A percentile compares a stretch with the other conserved stretches of the same genome.
phyloP scores from a whole-genome alignment of 257 asterid species.

The Solanum verrucosum region DNA sequence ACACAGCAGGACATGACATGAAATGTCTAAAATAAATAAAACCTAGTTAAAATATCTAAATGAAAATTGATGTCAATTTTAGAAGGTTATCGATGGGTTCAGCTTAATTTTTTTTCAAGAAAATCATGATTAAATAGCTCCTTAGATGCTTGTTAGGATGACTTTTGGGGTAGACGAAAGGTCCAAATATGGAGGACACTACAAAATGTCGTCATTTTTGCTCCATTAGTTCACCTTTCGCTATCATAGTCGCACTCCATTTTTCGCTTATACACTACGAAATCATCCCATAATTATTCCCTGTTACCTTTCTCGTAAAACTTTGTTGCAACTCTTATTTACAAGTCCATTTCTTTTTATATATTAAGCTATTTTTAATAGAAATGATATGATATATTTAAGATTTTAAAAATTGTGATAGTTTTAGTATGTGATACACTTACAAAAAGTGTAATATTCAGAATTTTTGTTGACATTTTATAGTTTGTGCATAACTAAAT shows the following conservation, averaged over 20 bases:
- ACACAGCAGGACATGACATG: no score
- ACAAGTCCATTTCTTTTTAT: background rate
- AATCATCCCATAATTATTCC: background rate
- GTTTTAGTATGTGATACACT: background rate
- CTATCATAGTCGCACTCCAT: background rate
- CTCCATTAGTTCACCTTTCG: background rate
- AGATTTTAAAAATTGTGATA: background rate
- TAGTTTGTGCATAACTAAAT: background rate
- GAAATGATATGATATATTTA: background rate
- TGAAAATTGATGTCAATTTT: no score
- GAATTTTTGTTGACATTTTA: background rate
- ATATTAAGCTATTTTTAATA: background rate
- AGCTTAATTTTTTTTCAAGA: no score
- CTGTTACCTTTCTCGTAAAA: background rate
- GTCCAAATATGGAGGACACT: background rate
- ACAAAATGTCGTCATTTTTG: background rate
- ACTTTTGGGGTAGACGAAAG: background rate
- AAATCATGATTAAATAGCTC: no score
- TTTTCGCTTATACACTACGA: background rate
- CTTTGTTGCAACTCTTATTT: background rate
- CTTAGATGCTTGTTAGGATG: background rate
- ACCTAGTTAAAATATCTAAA: fast-evolving
- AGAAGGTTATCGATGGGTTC: no score
- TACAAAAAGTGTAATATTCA: background rate
- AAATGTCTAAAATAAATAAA: no score